Conservation (phyloP, 2,329 filamentous ascomycete genomes). For the Torrubiella hemipterigena region DNA sequence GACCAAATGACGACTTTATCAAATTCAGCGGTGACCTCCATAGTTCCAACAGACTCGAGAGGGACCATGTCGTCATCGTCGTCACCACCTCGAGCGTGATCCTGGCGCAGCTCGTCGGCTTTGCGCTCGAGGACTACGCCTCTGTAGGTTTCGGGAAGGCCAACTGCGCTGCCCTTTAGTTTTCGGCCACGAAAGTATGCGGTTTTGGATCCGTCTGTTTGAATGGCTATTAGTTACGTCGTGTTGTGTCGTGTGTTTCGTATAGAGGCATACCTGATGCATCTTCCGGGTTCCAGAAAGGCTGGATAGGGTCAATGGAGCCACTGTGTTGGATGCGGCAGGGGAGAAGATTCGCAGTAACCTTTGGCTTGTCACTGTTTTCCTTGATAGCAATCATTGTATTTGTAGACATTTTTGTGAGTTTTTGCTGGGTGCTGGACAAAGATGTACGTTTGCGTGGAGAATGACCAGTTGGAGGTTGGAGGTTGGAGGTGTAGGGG, state of each 20-base stretch:
- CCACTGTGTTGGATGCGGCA: constrained; percentile 73
- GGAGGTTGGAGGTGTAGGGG: too few species aligned
- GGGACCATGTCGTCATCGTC: constrained; percentile 28
- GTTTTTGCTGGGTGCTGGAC: too few species aligned
- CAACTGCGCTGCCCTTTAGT: constrained; percentile 54
- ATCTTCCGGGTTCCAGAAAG: constrained; percentile 58
- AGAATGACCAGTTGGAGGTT: too few species aligned
- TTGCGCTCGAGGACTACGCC: constrained; percentile 47
- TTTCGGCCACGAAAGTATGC: constrained; percentile 73
- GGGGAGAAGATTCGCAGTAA: constrained; percentile 62
- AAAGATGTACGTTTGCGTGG: too few species aligned
- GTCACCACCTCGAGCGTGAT: constrained; percentile 17
- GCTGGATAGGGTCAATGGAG: constrained; percentile 45
- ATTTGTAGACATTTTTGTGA: too few species aligned
- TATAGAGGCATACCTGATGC: constrained; percentile 26
- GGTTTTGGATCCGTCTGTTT: constrained; percentile 36
- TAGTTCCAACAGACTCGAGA: constrained; percentile 37
- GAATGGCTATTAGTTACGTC: constrained; percentile 5
- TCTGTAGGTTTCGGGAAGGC: constrained; percentile 59
- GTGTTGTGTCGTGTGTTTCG: neutral
- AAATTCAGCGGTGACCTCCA: constrained; percentile 58
- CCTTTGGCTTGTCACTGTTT: constrained; percentile 17
- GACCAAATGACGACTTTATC: constrained; percentile 73
- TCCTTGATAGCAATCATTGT: constrained; percentile 29
- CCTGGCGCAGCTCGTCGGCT: constrained; percentile 18